Evolutionary conservation across 345 rosid species (phyloP), one percentile per base, ranked within the genome.

Genomic region (Citrus mangshanensis): DNA sequence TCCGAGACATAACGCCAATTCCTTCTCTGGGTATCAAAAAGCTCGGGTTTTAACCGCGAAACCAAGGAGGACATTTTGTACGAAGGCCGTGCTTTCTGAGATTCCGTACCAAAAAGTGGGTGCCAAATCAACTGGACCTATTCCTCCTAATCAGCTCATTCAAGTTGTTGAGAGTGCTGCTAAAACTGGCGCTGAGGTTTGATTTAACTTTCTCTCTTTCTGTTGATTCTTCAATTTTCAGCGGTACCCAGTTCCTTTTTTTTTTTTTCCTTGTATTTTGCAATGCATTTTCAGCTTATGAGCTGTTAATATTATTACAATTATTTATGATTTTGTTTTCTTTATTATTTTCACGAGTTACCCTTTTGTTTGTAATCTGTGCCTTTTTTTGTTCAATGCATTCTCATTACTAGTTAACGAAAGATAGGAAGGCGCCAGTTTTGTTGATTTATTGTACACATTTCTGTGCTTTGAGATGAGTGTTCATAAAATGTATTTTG

Each of bases 131-230:
- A 87, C 87, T 38, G 98, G 98, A 38, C 86, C 96, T 32, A 83
- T 95, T 70, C 90, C 96, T 34, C 82, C 88, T 21, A n/a, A 70
- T 58, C 88, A 88, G 75, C 97, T 91, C 81, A 85, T 92, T 62
- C 84, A 90, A 87, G 95, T 92, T 54, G 96, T 93, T 46, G 98
- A 93, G 82, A 72, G 88, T 74, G 95, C 98, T 61, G 98, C 99
- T 58, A 89, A 84, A 81, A 86, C 96, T 70, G 98, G 98, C 10
- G 97, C 99, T 5, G 89, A 90, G 97, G 99, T 95, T 72, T 68
- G 55, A 2, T 63, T 67, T 55, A 55, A 40, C 14, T 55, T 49
- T 63, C 40, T 68, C 21, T 28, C 18, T 28, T 9, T 55, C 24
- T 38, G 56, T 35, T 35, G 32, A 27, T 22, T 68, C 9, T 19